Percentiles rank a stretch among this genome's conserved stretches.
Evolutionary conservation across 495 filamentous ascomycete genomes (phyloP).

Genomic region (Hypoxylon trugodes): DNA sequence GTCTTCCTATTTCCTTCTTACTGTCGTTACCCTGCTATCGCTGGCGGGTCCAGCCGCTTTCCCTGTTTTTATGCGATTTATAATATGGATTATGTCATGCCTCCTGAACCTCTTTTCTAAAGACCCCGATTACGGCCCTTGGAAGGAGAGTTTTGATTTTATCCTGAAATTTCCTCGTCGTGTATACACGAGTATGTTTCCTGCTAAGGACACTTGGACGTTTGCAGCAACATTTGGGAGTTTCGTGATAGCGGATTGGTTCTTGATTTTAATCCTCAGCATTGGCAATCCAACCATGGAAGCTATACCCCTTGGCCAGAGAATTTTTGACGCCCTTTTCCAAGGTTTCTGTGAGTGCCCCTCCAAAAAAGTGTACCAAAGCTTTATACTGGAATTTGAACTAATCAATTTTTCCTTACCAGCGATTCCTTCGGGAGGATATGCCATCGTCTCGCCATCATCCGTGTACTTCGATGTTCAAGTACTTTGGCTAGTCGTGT

Average conservation of each 20-base stretch:
- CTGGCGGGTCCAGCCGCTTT: conserved; percentile 76
- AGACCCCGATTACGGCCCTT: conserved; percentile 30
- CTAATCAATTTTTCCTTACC: conserved; percentile 14
- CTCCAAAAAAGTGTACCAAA: not conserved
- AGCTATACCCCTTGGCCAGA: conserved; percentile 60
- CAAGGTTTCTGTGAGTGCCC: conserved; percentile 63
- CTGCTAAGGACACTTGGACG: conserved; percentile 75
- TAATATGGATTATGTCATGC: conserved; percentile 67
- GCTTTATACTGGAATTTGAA: not conserved
- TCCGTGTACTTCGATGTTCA: conserved; percentile 70
- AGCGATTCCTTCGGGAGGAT: conserved; percentile 77
- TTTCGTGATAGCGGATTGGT: conserved; percentile 78
- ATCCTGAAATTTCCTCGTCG: conserved; percentile 74
- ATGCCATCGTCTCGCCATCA: conserved; percentile 77
- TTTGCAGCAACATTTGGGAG: conserved; percentile 68
- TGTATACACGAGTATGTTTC: conserved; percentile 80
- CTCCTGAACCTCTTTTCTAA: conserved; percentile 51
- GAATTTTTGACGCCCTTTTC: conserved; percentile 76
- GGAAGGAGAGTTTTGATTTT: conserved; percentile 70
- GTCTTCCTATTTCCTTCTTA: conserved; percentile 66
- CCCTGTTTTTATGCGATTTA: conserved; percentile 74
- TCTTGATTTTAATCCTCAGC: conserved; percentile 73
- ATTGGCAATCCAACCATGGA: conserved; percentile 69
- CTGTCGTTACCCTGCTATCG: conserved; percentile 76
- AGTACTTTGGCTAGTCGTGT: conserved; percentile 79